Conservation (phyloP, 2,329 filamentous ascomycete genomes). For the Phoma herbarum region DNA sequence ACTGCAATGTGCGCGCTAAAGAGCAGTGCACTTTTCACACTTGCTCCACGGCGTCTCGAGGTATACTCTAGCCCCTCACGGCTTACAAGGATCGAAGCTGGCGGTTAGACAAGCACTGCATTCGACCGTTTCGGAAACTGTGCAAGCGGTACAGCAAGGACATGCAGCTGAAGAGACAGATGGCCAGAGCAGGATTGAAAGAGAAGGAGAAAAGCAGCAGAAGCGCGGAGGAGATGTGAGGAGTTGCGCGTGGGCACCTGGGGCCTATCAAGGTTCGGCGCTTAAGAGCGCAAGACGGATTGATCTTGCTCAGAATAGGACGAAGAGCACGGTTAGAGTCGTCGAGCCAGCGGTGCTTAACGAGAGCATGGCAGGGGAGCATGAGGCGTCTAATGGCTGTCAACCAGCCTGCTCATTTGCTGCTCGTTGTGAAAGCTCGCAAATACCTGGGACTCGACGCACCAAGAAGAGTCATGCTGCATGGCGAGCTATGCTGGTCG, state of each 20-base stretch:
- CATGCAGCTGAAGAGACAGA: constrained; percentile 48
- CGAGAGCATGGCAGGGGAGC: constrained; percentile 36
- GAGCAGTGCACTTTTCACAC: constrained; percentile 41
- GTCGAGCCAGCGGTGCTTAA: constrained; percentile 37
- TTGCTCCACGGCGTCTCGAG: constrained; percentile 50
- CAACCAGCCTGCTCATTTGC: constrained; percentile 41
- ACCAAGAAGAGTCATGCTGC: constrained; percentile 38
- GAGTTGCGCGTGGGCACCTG: constrained; percentile 42
- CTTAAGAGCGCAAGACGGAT: constrained; percentile 47
- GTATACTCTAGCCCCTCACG: constrained; percentile 52
- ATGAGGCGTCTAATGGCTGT: constrained; percentile 49
- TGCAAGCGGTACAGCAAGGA: constrained; percentile 35
- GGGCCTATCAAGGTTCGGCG: constrained; percentile 50
- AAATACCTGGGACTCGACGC: constrained; percentile 40
- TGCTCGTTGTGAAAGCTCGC: constrained; percentile 34
- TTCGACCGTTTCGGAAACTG: constrained; percentile 50
- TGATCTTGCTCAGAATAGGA: constrained; percentile 52
- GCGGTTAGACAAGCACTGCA: constrained; percentile 51
- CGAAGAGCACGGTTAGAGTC: constrained; percentile 36
- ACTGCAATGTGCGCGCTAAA: constrained; percentile 50
- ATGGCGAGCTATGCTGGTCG: constrained; percentile 35
- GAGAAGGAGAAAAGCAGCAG: constrained; percentile 41
- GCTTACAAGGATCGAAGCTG: constrained; percentile 46
- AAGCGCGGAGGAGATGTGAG: constrained; percentile 43
- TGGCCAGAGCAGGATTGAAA: constrained; percentile 34